Percentiles rank a stretch among this genome's conserved stretches.
Conservation (phyloP, 2,329 filamentous ascomycete genomes). For the Colletotrichum chrysophilum region DNA sequence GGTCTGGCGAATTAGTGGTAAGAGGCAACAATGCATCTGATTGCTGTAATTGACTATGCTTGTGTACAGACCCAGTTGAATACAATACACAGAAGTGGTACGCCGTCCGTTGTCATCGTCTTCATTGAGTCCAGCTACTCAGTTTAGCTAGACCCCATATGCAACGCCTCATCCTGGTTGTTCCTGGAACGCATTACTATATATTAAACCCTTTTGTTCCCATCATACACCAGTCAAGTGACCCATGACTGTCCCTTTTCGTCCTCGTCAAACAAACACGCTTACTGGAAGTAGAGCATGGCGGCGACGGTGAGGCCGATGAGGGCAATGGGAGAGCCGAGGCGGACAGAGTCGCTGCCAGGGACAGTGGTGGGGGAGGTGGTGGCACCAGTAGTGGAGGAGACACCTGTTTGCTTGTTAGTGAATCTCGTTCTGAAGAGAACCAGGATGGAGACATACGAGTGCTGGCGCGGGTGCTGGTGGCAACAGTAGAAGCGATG, state of each 20-base stretch:
- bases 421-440: not conserved
- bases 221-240: constrained; percentile 12
- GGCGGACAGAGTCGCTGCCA: constrained; percentile 26
- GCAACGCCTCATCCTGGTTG: constrained; percentile 14
- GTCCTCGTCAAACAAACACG: not conserved
- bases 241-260: not conserved
- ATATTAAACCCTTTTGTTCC: constrained; percentile 18
- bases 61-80: constrained; percentile 2
- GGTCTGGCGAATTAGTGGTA: not conserved
- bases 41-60: not conserved
- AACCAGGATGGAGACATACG: not conserved
- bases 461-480: constrained; percentile 21
- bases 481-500: constrained; percentile 12
- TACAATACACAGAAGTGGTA: not conserved
- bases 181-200: constrained; percentile 20
- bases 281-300: constrained; percentile 48
- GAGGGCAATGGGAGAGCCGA: constrained; percentile 44
- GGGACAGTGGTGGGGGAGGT: constrained; percentile 35
- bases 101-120: not conserved
- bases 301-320: constrained; percentile 43
- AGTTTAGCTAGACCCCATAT: constrained; percentile 7
- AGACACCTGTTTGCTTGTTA: constrained; percentile 19
- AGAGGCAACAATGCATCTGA: not conserved
- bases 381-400: constrained; percentile 35
- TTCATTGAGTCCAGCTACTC: not conserved